Base-by-base conservation (phyloP, 2,329 filamentous ascomycete genomes). In the Geosmithia morbida region DNA sequence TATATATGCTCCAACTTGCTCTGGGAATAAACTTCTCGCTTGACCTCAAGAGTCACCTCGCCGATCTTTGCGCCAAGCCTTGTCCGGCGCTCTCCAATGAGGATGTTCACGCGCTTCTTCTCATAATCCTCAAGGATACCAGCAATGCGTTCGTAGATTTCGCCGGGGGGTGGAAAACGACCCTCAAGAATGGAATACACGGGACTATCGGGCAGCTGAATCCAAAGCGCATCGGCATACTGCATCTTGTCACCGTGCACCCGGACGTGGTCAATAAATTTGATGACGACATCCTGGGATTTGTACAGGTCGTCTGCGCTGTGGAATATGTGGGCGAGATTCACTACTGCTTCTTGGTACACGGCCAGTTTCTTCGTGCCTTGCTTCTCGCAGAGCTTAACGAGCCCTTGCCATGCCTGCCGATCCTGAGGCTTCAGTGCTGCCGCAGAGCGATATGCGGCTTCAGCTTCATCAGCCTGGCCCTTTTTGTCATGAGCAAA, bases 391-490 rank as follows among this genome's bases (percentile, higher is more conserved):
- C 87, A 96, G 29, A 97, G 65, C 57, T 82, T 85, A 61, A 92
- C 76, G 43, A 98, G 70, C 1, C 92, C 92, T 60, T 95, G 85
- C 87, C 87, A 97, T 53, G 85, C 85, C 56, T 90, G 85, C n/a
- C 79, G 69, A 54, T 96, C 88, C 17, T 77, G 70, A 1, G 81
- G 77, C 53, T 87, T 89, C 51, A 87, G 68, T 18, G 72, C 70
- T 6, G 84, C 77, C 1, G 90, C 92, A 30, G 75, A 71, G 41
- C 74, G 70, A 62, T 97, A 97, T 1, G 81, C 78, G 33, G 73
- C 75, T 55, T 92, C 88, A 0, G 92, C 81, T 41, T 87, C 83
- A 7, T 84, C 79, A 7, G 74, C 66, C 51, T 80, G 75, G 50
- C 79, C 77, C 51, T 83, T 75, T 61, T 88, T 92, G 62, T 94